Conservation (phyloP, 2,329 filamentous ascomycete genomes). For the Escovopsis sp. region DNA sequence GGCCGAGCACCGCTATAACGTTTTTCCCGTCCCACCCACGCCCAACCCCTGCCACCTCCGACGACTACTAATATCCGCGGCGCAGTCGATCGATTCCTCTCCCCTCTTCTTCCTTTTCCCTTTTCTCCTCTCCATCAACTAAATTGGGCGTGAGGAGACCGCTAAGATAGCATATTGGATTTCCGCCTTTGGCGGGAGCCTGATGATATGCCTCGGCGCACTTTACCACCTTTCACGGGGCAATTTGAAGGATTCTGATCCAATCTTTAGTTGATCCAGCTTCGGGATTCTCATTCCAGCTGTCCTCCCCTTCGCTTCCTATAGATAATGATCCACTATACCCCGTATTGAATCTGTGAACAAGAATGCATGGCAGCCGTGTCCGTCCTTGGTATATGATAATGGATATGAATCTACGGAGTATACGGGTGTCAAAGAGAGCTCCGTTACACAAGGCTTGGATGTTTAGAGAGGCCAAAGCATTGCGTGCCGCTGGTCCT, state of each 20-base stretch:
- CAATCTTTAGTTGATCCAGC: slow-evolving; percentile 27
- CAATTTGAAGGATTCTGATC: slow-evolving; percentile 54
- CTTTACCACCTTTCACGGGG: slow-evolving; percentile 45
- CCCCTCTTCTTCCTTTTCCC: slow-evolving; percentile 13
- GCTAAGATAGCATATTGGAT: slow-evolving; percentile 39
- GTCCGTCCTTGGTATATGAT: no score
- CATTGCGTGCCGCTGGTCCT: no score
- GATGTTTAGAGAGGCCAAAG: no score
- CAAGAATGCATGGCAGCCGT: no score
- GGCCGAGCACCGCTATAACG: background rate
- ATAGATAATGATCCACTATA: background rate
- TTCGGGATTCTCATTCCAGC: slow-evolving; percentile 13
- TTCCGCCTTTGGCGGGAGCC: slow-evolving; percentile 38
- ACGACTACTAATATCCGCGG: no score
- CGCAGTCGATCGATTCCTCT: background rate
- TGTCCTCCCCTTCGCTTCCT: background rate
- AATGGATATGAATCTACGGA: no score
- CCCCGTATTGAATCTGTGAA: no score
- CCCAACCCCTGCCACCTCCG: background rate
- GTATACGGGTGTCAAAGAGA: no score
- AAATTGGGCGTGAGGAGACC: slow-evolving; percentile 65
- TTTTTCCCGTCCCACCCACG: background rate
- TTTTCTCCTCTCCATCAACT: slow-evolving; percentile 50
- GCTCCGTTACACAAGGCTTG: no score
- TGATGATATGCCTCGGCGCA: slow-evolving; percentile 52